Evolutionary conservation across 805 yeast genomes (phyloP).

Genomic region (Clavispora fructus): DNA sequence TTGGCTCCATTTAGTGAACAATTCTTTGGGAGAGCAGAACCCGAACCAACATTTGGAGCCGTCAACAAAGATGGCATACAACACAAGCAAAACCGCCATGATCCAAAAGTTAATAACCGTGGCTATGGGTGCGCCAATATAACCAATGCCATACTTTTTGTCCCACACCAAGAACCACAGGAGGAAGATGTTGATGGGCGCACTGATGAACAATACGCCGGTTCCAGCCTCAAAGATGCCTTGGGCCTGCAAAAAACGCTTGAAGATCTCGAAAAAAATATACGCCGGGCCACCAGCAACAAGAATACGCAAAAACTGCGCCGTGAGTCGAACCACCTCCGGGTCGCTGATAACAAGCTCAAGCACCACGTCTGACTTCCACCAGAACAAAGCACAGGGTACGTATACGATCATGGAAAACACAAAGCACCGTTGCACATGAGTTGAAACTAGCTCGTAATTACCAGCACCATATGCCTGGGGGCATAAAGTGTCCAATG

Average conservation of each 20-base stretch:
- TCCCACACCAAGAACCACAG: constrained; percentile 42
- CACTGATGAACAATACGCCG: constrained; percentile 36
- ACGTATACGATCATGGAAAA: constrained; percentile 30
- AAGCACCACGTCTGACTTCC: constrained; percentile 29
- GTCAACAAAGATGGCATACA: constrained; percentile 41
- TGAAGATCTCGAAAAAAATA: constrained; percentile 37
- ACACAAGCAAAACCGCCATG: constrained; percentile 31
- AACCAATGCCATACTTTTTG: constrained; percentile 34
- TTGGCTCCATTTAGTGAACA: constrained; percentile 32
- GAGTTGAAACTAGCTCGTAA: constrained; percentile 29
- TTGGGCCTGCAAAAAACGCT: constrained; percentile 41
- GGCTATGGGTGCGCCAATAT: constrained; percentile 40
- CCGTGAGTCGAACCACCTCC: constrained; percentile 32
- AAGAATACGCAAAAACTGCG: constrained; percentile 29
- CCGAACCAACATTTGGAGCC: constrained; percentile 75
- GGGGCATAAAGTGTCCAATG: constrained; percentile 41
- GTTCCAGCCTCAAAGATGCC: constrained; percentile 46
- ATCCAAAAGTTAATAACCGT: constrained; percentile 39
- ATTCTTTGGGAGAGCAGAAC: constrained; percentile 28
- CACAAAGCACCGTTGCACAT: constrained; percentile 34
- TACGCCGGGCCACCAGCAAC: constrained; percentile 40
- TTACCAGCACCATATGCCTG: constrained; percentile 43
- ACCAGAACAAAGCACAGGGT: constrained; percentile 39
- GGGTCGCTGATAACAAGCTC: constrained; percentile 25
- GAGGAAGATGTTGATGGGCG: constrained; percentile 36